Conservation (phyloP, 805 yeast genomes). For the Lachancea meyersii region DNA sequence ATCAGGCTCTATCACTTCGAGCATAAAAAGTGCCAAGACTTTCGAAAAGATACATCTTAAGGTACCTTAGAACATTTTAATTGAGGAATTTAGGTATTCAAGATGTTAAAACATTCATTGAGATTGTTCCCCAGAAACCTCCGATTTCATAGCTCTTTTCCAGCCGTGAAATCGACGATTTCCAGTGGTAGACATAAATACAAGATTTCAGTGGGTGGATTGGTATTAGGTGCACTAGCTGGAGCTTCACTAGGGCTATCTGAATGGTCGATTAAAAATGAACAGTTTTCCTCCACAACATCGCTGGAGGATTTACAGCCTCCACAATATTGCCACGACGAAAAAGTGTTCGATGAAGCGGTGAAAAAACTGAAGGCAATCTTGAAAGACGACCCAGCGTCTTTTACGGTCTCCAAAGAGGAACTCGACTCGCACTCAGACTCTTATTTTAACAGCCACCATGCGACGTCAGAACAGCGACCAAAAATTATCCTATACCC, state of each 20-base stretch:
- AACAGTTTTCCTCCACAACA: conserved; percentile 11
- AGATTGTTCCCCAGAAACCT: not conserved
- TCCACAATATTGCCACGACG: conserved; percentile 33
- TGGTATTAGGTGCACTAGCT: conserved; percentile 5
- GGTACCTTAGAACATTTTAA: not conserved
- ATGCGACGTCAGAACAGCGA: conserved; percentile 49
- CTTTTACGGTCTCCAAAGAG: conserved; percentile 28
- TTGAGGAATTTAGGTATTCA: not conserved
- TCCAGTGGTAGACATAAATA: not conserved
- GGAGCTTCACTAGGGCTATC: conserved; percentile 9
- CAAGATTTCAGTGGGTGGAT: not conserved
- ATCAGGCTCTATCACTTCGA: too few species aligned
- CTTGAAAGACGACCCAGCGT: conserved; percentile 35
- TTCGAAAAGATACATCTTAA: not conserved
- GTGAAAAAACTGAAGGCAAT: conserved; percentile 36
- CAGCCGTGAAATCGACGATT: not conserved
- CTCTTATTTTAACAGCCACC: conserved; percentile 57
- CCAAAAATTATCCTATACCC: conserved; percentile 62
- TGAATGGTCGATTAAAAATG: conserved; percentile 2
- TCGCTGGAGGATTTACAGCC: conserved; percentile 18
- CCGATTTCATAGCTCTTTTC: not conserved
- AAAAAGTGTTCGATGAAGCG: conserved; percentile 36
- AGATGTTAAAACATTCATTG: not conserved
- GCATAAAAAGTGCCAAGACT: not conserved
- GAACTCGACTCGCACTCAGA: conserved; percentile 53